Evolutionary conservation across 305 asterid species (phyloP), one percentile per base, ranked within the genome.

Genomic region (Solanum hybrid): DNA sequence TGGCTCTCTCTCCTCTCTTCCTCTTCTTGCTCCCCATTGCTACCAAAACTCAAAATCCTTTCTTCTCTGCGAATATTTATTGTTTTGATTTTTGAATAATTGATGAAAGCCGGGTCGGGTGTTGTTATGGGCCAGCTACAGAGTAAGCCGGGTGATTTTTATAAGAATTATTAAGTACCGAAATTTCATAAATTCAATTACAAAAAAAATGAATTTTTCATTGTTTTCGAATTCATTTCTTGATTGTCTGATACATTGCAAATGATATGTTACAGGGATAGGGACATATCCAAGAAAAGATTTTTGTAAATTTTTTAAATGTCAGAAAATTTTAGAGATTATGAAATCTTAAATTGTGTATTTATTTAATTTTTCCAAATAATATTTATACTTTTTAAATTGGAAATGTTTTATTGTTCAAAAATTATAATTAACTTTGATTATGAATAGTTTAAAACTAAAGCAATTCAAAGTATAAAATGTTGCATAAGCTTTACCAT

Each of bases 1-100:
- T 91, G 79, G 89, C 93, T 88, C 92, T 92, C 86, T 91, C 95
- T 86, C 86, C 95, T 94, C 93, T 91, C 92, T 93, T 95, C 90
- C 98, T 94, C 94, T 96, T 96, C 94, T 94, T 96, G 88, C 95
- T 93, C 87, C 93, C 95, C 99, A 94, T 95, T 87, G 76, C 34
- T 33, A 73, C 79, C 73, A 65, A 45, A 41, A 57, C 68, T 17
- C 72, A 20, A 61, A 61, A 20, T 61, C 26, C 77, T 3, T 1
- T 3, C 32, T 11, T 70, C 31, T 70, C 77, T 11, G 32, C 77
- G 15, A 24, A 70, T 24, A n/a, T 24, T 24, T 26, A 10, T 12
- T 24, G 32, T 70, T 70, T 11, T 70, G 77, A 24, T 24, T 11
- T 70, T 24, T 70, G 77, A 24, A 70, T 24, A 70, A 70, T 70